Evolutionary conservation across 1,284 basidiomycete genomes (phyloP), one percentile per base, ranked within the genome.

Genomic region (Golubevia sp.): DNA sequence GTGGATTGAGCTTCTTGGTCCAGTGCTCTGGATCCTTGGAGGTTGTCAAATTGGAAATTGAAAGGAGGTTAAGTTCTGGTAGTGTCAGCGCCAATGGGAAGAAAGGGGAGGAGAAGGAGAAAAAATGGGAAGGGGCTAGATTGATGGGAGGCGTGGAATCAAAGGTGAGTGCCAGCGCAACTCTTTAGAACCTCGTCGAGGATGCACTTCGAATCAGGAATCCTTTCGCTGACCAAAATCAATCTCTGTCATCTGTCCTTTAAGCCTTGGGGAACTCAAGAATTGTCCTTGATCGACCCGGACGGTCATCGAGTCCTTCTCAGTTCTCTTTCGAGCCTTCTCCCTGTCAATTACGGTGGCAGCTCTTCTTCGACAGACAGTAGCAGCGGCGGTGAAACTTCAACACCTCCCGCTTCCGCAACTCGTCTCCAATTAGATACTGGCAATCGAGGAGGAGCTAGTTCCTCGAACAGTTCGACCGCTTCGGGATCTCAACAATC

Each of bases 301-400:
- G 69, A 71, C 44, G 69, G 69, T 27, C 69, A 71, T 26, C 69
- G 69, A 27, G 59, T 69, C 55, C 55, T 68, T 25, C 66, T 62
- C 56, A 66, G 66, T 63, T 21, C 69, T 66, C 20, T 55, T 68
- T 34, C 50, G 34, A 24, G n/a, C 25, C 11, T 55, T 25, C 26
- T 34, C 23, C 34, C 27, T 27, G 26, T 65, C 52, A 51, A 64
- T 56, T 49, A 55, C n/a, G n/a, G n/a, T n/a, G n/a, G n/a, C n/a
- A n/a, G n/a, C n/a, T 34, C 30, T 34, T 34, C 30, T 11, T 34
- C 30, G 30, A 34, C 30, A 34, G 30, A 34, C 30, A n/a, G n/a
- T n/a, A n/a, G n/a, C n/a, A n/a, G n/a, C n/a, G n/a, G n/a, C n/a
- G n/a, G n/a, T n/a, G n/a, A n/a, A n/a, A n/a, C n/a, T n/a, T n/a